Conservation (phyloP, 148 eudicot species). For the Chenopodium berlandieri region DNA sequence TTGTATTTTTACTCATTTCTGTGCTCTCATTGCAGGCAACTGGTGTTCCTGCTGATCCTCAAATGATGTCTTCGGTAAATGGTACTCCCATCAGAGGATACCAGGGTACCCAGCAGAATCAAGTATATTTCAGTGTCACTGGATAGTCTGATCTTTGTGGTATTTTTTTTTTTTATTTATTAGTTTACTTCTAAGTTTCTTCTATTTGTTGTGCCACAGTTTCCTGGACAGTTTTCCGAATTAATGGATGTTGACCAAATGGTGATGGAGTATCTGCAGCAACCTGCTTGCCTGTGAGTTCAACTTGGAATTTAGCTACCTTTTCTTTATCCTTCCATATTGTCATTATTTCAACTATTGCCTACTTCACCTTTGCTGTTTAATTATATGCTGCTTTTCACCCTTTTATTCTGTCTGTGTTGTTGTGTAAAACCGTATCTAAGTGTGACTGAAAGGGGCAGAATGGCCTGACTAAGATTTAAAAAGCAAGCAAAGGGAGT, state of each 20-base stretch:
- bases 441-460: not conserved
- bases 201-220: slow-evolving; percentile 25
- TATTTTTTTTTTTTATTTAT: not conserved
- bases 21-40: slow-evolving; percentile 33
- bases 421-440: not conserved
- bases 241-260: slow-evolving; percentile 55
- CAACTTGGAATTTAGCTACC: slow-evolving; percentile 11
- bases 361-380: not conserved
- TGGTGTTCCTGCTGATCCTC: slow-evolving; percentile 35
- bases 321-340: not conserved
- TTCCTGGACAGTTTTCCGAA: slow-evolving; percentile 38
- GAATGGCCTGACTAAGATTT: not conserved
- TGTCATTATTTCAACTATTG: not conserved
- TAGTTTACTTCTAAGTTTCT: not conserved
- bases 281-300: slow-evolving; percentile 61
- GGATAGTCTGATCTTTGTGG: not conserved
- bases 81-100: slow-evolving; percentile 48
- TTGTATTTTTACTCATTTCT: slow-evolving; percentile 2
- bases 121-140: slow-evolving; percentile 31
- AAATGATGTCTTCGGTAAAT: slow-evolving; percentile 32
- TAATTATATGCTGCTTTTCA: not conserved
- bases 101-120: slow-evolving; percentile 57
- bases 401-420: not conserved
- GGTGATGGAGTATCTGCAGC: slow-evolving; percentile 59
- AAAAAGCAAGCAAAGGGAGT: not conserved